A percentile compares a stretch with the other conserved stretches of the same genome.
These are phyloP conservation scores for Clavispora santaluciae DNA, from an alignment of 805 yeast genomes.

Conservation along the genomic window DNA sequence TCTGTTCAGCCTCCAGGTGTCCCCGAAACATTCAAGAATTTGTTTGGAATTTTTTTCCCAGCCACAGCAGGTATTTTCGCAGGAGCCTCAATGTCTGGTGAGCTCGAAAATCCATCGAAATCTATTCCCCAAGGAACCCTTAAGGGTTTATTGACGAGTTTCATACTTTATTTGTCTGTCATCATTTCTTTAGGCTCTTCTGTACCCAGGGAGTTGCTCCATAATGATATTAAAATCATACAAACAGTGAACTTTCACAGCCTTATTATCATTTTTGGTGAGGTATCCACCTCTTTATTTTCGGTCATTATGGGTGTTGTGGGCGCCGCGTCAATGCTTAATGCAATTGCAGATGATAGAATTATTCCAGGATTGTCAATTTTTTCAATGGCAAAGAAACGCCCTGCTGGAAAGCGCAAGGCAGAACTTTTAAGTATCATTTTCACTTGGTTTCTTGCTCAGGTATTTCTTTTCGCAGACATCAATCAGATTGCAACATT, in stretches of 20 bases:
- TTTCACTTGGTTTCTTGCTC: slow-evolving; percentile 79
- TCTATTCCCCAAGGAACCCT: slow-evolving; percentile 94
- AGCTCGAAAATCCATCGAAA: slow-evolving; percentile 75
- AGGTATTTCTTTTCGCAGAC: slow-evolving; percentile 80
- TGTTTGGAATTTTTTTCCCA: slow-evolving; percentile 95
- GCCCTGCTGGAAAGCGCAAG: slow-evolving; percentile 37
- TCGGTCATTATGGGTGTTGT: slow-evolving; percentile 94
- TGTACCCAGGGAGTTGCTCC: slow-evolving; percentile 72
- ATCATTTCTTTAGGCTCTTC: slow-evolving; percentile 76
- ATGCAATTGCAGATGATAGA: slow-evolving; percentile 85
- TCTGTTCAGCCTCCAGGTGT: slow-evolving; percentile 49
- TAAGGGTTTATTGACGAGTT: slow-evolving; percentile 75
- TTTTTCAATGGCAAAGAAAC: slow-evolving; percentile 41
- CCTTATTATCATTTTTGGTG: slow-evolving; percentile 75
- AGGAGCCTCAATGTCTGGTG: slow-evolving; percentile 99
- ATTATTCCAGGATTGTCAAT: slow-evolving; percentile 73
- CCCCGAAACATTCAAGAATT: slow-evolving; percentile 70
- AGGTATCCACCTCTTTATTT: slow-evolving; percentile 82
- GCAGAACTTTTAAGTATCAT: slow-evolving; percentile 66
- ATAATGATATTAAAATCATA: slow-evolving; percentile 76
- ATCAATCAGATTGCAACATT: slow-evolving; percentile 91
- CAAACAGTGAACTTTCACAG: slow-evolving; percentile 75
- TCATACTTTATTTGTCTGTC: slow-evolving; percentile 70
- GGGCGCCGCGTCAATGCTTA: slow-evolving; percentile 88
- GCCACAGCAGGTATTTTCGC: slow-evolving; percentile 99